phyloP scores from a whole-genome alignment of 768 basidiomycete species.

The Leccinum olivaceopallidum region DNA sequence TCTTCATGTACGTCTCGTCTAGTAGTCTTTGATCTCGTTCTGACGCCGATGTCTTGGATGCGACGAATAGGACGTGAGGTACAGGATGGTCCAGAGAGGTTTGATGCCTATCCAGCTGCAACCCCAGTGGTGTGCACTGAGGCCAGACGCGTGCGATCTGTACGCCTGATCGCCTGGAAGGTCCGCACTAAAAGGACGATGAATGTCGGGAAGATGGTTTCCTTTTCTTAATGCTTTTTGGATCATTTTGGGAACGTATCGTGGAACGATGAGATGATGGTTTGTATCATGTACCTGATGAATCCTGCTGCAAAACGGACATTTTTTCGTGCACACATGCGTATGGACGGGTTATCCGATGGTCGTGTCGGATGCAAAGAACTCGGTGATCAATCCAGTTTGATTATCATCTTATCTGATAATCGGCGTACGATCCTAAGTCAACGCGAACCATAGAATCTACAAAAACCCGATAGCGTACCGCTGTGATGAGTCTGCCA shows the following conservation, averaged over 20 bases:
- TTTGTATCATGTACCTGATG: background rate
- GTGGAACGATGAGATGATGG: background rate
- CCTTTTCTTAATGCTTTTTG: background rate
- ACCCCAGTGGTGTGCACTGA: constrained; percentile 56
- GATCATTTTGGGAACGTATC: background rate
- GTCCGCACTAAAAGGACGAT: background rate
- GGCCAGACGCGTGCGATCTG: constrained; percentile 47
- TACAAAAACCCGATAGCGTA: no score
- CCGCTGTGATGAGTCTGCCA: no score
- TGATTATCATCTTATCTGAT: background rate
- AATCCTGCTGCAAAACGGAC: background rate
- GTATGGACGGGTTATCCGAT: background rate
- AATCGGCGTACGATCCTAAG: background rate
- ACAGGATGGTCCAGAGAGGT: constrained; percentile 50
- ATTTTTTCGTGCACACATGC: background rate
- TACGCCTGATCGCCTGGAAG: constrained; percentile 13
- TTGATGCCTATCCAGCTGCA: constrained; percentile 50
- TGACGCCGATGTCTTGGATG: background rate
- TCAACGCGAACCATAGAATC: no score
- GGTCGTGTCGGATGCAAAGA: background rate
- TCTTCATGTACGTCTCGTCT: constrained; percentile 36
- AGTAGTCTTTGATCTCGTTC: background rate
- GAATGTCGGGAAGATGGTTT: background rate
- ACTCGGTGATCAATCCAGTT: background rate
- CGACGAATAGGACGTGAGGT: constrained; percentile 38